Evolutionary conservation across 352 stramenopile genomes (phyloP).

Genomic region (Pythium apleroticum): DNA sequence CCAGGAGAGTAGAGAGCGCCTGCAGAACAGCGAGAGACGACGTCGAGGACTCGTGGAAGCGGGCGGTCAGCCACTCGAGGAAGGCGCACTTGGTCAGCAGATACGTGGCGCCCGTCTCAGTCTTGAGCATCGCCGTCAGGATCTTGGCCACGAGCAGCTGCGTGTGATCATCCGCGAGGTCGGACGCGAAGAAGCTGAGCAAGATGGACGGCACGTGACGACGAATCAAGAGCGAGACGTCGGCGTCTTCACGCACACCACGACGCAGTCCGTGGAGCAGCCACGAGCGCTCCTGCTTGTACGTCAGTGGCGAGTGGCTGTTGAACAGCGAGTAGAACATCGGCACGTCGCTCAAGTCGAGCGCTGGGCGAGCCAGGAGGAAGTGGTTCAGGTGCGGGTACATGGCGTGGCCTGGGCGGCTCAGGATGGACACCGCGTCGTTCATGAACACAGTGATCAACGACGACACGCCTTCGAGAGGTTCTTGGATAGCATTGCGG

Average conservation of each 20-base stretch:
- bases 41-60: constrained; percentile 34
- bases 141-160: constrained; percentile 70
- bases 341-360: constrained; percentile 80
- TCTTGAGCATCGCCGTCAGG: constrained; percentile 47
- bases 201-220: constrained; percentile 82
- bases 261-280: constrained; percentile 74
- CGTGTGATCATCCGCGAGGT: constrained; percentile 76
- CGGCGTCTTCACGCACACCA: constrained; percentile 59
- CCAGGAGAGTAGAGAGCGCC: constrained; percentile 44
- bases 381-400: constrained; percentile 86
- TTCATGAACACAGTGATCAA: constrained; percentile 85
- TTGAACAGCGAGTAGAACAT: constrained; percentile 91
- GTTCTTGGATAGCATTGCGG: constrained; percentile 52
- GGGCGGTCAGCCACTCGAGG: constrained; percentile 55
- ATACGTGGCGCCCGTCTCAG: constrained; percentile 43
- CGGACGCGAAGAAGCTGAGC: constrained; percentile 78
- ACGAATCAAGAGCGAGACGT: constrained; percentile 68
- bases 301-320: constrained; percentile 63
- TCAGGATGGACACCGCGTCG: constrained; percentile 67
- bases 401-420: constrained; percentile 64
- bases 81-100: constrained; percentile 65
- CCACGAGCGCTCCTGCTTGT: constrained; percentile 84
- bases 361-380: constrained; percentile 66
- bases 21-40: constrained; percentile 32
- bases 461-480: constrained; percentile 62